phyloP scores from a whole-genome alignment of 2,329 filamentous ascomycete genomes.

The Camptophora hylomeconis region DNA sequence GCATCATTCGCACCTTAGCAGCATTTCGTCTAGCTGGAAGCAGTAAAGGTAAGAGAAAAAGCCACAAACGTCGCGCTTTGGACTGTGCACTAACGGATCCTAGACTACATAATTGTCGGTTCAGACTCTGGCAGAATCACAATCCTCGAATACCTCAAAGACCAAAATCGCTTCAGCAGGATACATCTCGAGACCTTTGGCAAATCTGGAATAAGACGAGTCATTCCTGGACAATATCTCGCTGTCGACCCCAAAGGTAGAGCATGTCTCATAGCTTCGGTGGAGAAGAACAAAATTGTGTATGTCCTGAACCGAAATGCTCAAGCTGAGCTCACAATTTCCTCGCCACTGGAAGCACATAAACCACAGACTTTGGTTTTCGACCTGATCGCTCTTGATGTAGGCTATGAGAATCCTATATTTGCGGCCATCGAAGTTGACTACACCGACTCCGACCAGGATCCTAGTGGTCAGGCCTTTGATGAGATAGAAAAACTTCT shows the following conservation, averaged over 20 bases:
- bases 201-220: conserved; percentile 86
- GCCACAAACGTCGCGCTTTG: no score
- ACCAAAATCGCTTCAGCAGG: conserved; percentile 74
- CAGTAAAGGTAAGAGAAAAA: conserved; percentile 60
- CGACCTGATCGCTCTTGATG: conserved; percentile 75
- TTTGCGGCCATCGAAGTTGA: conserved; percentile 93
- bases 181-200: conserved; percentile 96
- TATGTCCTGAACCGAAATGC: conserved; percentile 95
- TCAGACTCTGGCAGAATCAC: conserved; percentile 93
- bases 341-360: conserved; percentile 90
- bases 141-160: conserved; percentile 79
- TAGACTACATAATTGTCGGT: conserved; percentile 91
- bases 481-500: conserved; percentile 76
- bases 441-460: conserved; percentile 81
- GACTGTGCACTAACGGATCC: conserved; percentile 8
- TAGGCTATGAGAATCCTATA: conserved; percentile 92
- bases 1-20: conserved; percentile 80
- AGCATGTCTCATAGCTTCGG: conserved; percentile 83
- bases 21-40: conserved; percentile 87
- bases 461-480: conserved; percentile 70
- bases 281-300: conserved; percentile 98
- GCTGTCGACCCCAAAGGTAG: conserved; percentile 91
- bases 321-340: conserved; percentile 90
- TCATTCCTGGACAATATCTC: conserved; percentile 90
- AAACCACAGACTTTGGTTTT: conserved; percentile 85